Percentiles rank a stretch among this genome's conserved stretches.
These are phyloP conservation scores for Euphorbia tirucalli DNA, from an alignment of 345 rosid species.

Conservation along the genomic window DNA sequence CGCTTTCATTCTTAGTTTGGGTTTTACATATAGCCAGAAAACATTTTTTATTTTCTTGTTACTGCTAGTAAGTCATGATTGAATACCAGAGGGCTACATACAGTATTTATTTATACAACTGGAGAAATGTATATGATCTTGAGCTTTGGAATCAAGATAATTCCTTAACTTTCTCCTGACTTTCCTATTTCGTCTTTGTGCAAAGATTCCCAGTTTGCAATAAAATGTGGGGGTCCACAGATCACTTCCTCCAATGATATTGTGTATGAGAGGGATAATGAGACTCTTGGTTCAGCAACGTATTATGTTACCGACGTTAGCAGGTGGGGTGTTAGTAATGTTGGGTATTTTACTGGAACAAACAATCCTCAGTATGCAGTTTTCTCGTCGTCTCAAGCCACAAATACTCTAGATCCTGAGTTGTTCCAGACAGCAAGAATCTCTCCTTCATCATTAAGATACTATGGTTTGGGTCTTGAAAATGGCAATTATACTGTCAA, in stretches of 20 bases:
- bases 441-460: slow-evolving; percentile 70
- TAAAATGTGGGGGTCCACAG: slow-evolving; percentile 68
- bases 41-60: too few relatives aligned
- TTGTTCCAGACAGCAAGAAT: slow-evolving; percentile 56
- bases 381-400: slow-evolving; percentile 32
- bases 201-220: slow-evolving; percentile 51
- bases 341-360: slow-evolving; percentile 36
- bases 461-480: slow-evolving; percentile 78
- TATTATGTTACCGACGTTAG: slow-evolving; percentile 38
- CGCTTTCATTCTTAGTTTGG: background rate
- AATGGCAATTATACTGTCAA: slow-evolving; percentile 66
- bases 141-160: background rate
- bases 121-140: background rate
- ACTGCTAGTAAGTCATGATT: too few relatives aligned
- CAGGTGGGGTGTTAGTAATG: slow-evolving; percentile 52
- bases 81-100: too few relatives aligned
- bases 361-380: slow-evolving; percentile 28
- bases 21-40: background rate
- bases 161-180: background rate
- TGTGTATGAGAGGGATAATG: slow-evolving; percentile 47
- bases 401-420: slow-evolving; percentile 36
- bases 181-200: background rate
- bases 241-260: slow-evolving; percentile 34
- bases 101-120: background rate
- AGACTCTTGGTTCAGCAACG: slow-evolving; percentile 55